Evolutionary conservation across 169 alveolate genomes (phyloP).

Genomic region (Eimeria praecox): DNA sequence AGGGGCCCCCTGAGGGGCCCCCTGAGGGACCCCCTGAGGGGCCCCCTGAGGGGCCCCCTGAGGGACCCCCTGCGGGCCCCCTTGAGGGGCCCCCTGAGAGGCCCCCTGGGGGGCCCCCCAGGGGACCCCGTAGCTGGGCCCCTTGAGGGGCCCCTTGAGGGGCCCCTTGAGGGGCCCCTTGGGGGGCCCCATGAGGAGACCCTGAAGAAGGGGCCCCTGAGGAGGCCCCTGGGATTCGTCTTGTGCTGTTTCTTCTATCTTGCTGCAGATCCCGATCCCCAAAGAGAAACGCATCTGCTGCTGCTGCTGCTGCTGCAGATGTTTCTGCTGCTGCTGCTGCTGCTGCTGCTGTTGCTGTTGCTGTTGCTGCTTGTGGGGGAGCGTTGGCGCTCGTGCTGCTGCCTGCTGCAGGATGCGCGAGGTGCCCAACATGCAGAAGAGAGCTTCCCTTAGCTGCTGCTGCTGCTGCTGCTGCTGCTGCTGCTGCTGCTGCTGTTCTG

Average conservation of each 20-base stretch:
- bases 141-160: not conserved
- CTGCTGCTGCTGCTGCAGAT: conserved; percentile 1
- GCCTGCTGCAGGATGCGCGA: not conserved
- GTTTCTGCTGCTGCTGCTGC: not conserved
- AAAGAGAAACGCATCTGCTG: not conserved
- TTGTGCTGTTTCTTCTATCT: not conserved
- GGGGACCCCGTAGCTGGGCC: not conserved
- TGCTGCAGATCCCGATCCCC: not conserved
- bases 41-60: too few relatives aligned
- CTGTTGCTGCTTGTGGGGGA: not conserved
- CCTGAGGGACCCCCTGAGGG: too few relatives aligned
- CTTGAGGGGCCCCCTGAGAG: conserved; percentile 5
- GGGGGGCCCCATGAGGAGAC: too few relatives aligned
- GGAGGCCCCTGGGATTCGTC: not conserved
- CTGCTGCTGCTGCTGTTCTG: not conserved
- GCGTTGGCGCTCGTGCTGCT: not conserved
- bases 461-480: not conserved
- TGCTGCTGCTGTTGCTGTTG: not conserved
- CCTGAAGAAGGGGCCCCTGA: too few relatives aligned
- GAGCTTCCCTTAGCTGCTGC: not conserved
- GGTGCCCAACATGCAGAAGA: not conserved
- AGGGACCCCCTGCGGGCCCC: not conserved
- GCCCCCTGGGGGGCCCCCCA: conserved; percentile 27
- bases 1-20: not conserved
- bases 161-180: not conserved